Percentiles rank a stretch among this genome's conserved stretches.
phyloP scores from a whole-genome alignment of 805 yeast species.

The Scheffersomyces amazonensis region DNA sequence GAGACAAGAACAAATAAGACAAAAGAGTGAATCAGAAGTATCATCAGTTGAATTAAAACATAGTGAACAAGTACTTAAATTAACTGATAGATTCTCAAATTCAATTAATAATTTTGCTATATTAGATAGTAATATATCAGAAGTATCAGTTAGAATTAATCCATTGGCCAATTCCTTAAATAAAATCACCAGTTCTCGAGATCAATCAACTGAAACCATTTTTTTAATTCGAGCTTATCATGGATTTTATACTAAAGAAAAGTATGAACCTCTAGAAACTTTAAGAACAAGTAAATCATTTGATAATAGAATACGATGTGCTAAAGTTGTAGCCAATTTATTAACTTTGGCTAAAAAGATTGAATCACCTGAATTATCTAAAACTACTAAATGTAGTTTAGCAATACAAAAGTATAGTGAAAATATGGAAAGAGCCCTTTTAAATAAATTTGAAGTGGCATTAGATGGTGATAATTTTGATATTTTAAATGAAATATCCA shows the following conservation, averaged over 20 bases:
- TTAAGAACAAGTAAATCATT: constrained; percentile 47
- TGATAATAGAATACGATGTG: constrained; percentile 63
- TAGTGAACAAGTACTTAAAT: constrained; percentile 58
- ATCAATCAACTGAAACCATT: constrained; percentile 68
- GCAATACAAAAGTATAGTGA: constrained; percentile 72
- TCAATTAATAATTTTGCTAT: constrained; percentile 47
- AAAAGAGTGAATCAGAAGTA: constrained; percentile 54
- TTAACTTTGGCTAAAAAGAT: constrained; percentile 64
- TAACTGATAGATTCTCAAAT: constrained; percentile 46
- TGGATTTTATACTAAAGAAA: constrained; percentile 62
- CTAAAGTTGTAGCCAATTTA: constrained; percentile 64
- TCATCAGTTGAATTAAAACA: constrained; percentile 63
- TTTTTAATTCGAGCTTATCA: constrained; percentile 75
- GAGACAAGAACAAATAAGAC: constrained; percentile 52
- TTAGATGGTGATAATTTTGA: constrained; percentile 64
- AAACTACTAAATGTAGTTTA: constrained; percentile 31
- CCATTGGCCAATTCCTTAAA: constrained; percentile 71
- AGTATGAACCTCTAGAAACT: constrained; percentile 53
- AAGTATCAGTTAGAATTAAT: constrained; percentile 56
- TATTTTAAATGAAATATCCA: constrained; percentile 75
- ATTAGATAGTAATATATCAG: constrained; percentile 52
- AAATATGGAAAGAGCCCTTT: constrained; percentile 65
- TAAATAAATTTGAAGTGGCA: constrained; percentile 71
- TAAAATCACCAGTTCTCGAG: constrained; percentile 67
- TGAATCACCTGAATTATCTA: constrained; percentile 50